Base-by-base conservation (phyloP, 2,329 filamentous ascomycete species). In the Monosporascus sp. region DNA sequence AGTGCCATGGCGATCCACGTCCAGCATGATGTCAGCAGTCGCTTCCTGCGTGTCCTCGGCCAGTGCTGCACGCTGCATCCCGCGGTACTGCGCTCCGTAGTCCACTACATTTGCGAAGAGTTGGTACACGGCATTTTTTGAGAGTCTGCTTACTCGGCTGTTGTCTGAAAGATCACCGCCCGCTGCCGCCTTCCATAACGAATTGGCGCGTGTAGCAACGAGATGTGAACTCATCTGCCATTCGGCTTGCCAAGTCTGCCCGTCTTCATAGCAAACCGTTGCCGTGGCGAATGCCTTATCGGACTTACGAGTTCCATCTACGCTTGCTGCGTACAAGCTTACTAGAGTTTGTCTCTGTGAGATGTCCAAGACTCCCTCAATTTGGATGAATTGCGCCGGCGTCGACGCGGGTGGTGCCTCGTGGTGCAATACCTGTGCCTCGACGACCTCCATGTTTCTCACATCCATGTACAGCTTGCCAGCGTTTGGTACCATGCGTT, bases 81-180 rank as follows among this genome's bases (percentile, higher is more conserved):
- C 80, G 40, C 73, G 73, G 63, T 79, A 84, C 46, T 70, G 70
- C 9, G 64, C 64, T 9, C 71, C 69, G 56, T 82, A 83, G 59
- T 81, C 76, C 4, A 82, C 80, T 3, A 83, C 66, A 27, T 76
- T 74, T 5, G 64, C 64, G 63, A 81, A 80, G 1, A 81, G 78
- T 71, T 89, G 90, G 79, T 92, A 92, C 14, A 85, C 84, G 73
- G 90, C 81, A 45, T 85, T 85, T 31, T 85, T 81, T 52, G 85
- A 80, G 53, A 90, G 80, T 69, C 86, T 85, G 70, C 86, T 85
- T 26, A 85, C 85, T 4, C 24, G 24, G 24, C 5, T 24, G 24
- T 24, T 24, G 7, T 24, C 24, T 24, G 24, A 24, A 24, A 24
- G 3, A 52, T 78, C 77, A 40, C 86, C 86, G 40, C 73, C 75